Conservation (phyloP, 2,329 filamentous ascomycete species). For the Trichocomaceae sp. region DNA sequence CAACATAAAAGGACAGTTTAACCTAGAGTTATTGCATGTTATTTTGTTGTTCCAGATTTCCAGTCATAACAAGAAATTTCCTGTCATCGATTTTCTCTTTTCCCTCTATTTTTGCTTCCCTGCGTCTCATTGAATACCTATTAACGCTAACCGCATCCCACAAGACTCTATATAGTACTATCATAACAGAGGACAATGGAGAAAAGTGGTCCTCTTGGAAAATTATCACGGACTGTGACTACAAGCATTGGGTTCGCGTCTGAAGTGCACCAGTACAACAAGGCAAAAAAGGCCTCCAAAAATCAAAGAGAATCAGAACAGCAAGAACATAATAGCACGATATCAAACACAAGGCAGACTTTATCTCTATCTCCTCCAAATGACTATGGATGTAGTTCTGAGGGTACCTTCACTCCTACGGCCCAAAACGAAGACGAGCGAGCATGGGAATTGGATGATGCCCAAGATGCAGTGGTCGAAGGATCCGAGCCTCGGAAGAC, state of each 20-base stretch:
- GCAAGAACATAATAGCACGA: not conserved
- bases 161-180: too few relatives aligned
- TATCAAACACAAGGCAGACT: not conserved
- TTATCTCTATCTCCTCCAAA: not conserved
- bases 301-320: not conserved
- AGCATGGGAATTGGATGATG: conserved; percentile 13
- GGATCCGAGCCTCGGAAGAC: conserved; percentile 6
- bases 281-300: conserved; percentile 8
- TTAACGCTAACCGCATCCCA: not conserved
- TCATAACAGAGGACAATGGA: not conserved
- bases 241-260: conserved; percentile 9
- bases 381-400: too few relatives aligned
- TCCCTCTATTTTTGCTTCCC: not conserved
- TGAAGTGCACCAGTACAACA: conserved; percentile 10
- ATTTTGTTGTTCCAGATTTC: not conserved
- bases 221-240: not conserved
- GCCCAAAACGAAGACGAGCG: conserved; percentile 3
- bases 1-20: not conserved
- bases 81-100: not conserved
- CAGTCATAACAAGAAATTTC: not conserved
- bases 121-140: too few relatives aligned
- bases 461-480: conserved; percentile 11
- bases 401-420: too few relatives aligned
- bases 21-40: not conserved
- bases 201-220: not conserved